Base-by-base conservation (phyloP, 306 rosid genomes). In the Corylus avellana region DNA sequence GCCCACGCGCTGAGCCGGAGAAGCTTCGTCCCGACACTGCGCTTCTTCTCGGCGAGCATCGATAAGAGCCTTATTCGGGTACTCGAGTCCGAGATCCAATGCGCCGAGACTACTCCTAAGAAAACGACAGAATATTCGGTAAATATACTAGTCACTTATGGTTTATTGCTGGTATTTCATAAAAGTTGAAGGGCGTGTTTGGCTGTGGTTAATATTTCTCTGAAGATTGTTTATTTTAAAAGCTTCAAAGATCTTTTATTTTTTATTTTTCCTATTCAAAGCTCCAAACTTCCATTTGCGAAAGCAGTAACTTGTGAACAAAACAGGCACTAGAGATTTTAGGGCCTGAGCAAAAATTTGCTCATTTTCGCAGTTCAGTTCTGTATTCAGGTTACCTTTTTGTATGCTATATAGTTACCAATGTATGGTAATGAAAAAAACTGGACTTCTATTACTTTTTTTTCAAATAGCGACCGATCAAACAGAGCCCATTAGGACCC, bases 71-170 rank as follows among this genome's bases (percentile, higher is more conserved):
- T 91, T 22, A 7, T 84, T 61, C 68, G 70, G 70, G 77, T 88
- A 77, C 86, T 92, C 42, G 80, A 91, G 47, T 72, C 89, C 59
- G 97, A 87, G 88, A 89, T 94, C 82, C 7, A 83, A 16, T 84
- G 90, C 77, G 93, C 93, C 29, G 63, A 80, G 53, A 3, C 2
- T 3, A 32, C 35, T 32, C 35, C 35, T 32, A 32, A 32, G 2
- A 3, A 32, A 32, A 32, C 35, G 35, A 32, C 2, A 32, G 25
- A 22, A 22, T 22, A 22, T 22, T 22, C 25, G 25, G 14, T 53
- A 54, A 22, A 18, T 18, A 18, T 55, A n/a, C n/a, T 7, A 55
- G 4, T 55, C 61, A 8, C n/a, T 58, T 11, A 16, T 4, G 27
- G 12, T 20, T 58, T 58, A 51, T 58, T 58, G 20, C 59, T 55